These are phyloP conservation scores for Venturia aucupariae DNA, from an alignment of 2,329 filamentous ascomycete species.

Conservation along the genomic window DNA sequence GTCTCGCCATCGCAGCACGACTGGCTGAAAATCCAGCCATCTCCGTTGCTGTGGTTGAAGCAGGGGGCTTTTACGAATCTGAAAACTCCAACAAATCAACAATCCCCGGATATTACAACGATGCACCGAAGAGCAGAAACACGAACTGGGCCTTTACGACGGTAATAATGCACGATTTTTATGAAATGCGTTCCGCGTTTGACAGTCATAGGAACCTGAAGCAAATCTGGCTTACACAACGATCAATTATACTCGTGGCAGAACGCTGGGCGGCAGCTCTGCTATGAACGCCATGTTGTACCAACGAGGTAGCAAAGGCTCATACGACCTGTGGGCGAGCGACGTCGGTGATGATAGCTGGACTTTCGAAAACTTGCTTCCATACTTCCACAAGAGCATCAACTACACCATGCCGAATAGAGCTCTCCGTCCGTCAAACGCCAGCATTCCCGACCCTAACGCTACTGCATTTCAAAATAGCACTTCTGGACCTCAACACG, in stretches of 20 bases:
- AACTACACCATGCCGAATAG: conserved; percentile 24
- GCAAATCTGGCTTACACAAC: too few relatives aligned
- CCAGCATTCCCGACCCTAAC: conserved; percentile 21
- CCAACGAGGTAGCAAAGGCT: conserved; percentile 34
- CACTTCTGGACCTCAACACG: conserved; percentile 12
- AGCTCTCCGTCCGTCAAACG: conserved; percentile 1
- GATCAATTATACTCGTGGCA: not conserved
- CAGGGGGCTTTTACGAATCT: conserved; percentile 3
- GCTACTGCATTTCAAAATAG: not conserved
- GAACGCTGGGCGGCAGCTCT: conserved; percentile 20
- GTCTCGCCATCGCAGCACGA: not conserved
- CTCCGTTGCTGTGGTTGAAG: conserved; percentile 4
- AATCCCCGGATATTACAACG: not conserved
- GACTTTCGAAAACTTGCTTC: conserved; percentile 22
- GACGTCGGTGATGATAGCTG: conserved; percentile 25
- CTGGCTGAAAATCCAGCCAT: conserved; percentile 16
- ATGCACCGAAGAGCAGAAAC: too few relatives aligned
- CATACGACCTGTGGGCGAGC: conserved; percentile 39
- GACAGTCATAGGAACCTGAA: too few relatives aligned
- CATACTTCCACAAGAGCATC: conserved; percentile 24
- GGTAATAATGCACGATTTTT: not conserved
- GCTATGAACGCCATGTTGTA: conserved; percentile 22
- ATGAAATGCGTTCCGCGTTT: too few relatives aligned
- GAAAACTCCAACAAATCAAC: not conserved
- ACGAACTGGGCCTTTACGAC: not conserved